phyloP scores from a whole-genome alignment of 2,329 filamentous ascomycete genomes.

The Helminthosporium solani region DNA sequence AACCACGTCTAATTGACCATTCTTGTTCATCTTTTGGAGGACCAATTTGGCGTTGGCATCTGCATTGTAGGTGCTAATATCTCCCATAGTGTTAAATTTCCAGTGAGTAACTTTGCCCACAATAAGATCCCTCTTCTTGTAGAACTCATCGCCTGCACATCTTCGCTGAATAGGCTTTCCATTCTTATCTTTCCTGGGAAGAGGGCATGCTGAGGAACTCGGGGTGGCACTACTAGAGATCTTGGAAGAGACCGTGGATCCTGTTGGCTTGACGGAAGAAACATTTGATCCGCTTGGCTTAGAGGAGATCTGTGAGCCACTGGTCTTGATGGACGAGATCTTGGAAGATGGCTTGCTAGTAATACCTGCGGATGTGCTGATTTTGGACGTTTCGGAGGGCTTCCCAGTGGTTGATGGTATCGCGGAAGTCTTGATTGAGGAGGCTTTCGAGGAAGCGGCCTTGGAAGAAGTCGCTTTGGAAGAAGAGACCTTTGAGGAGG shows the following conservation, averaged over 20 bases:
- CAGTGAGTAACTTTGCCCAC: constrained; percentile 1
- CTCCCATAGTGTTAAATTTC: constrained; percentile 2
- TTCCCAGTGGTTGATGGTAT: not conserved
- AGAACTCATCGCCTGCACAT: constrained; percentile 2
- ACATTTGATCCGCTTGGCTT: no score
- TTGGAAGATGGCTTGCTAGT: no score
- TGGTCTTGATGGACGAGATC: no score
- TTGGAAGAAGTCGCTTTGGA: no score
- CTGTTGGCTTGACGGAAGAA: no score
- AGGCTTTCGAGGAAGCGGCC: no score
- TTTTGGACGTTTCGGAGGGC: not conserved
- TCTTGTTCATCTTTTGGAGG: constrained; percentile 1
- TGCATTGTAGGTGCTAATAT: not conserved
- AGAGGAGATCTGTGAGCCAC: no score
- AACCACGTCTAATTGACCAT: constrained; percentile 1
- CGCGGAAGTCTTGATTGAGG: no score
- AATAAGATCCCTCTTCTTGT: constrained; percentile 1
- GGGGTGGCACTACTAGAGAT: constrained; percentile 1
- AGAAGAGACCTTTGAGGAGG: no score
- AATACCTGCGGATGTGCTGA: no score
- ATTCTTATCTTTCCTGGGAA: constrained; percentile 1
- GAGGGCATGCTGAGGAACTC: constrained; percentile 1
- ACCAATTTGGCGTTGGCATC: not conserved
- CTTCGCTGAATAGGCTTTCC: constrained; percentile 2
- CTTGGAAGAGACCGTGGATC: no score